A percentile compares a stretch with the other conserved stretches of the same genome.
Evolutionary conservation across 2,329 filamentous ascomycete genomes (phyloP).

Genomic region (Xylariaceae sp.): DNA sequence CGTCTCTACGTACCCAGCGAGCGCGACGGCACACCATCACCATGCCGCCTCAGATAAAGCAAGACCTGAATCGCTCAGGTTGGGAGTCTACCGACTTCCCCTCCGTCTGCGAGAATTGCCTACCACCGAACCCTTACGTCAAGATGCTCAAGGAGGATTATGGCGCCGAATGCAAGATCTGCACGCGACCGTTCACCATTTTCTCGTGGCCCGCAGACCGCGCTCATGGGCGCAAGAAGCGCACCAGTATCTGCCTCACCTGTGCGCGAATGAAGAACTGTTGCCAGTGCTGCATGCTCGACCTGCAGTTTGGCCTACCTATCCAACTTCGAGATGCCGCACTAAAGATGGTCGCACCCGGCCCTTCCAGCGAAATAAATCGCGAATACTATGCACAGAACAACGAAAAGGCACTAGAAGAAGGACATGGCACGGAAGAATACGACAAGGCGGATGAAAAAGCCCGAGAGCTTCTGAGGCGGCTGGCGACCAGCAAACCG

Average conservation of each 20-base stretch:
- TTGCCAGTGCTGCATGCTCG: constrained; percentile 98
- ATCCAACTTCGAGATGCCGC: constrained; percentile 96
- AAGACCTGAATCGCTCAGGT: constrained; percentile 91
- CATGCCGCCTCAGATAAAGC: constrained; percentile 93
- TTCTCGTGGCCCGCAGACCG: constrained; percentile 96
- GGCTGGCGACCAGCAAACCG: constrained; percentile 89
- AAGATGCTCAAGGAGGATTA: constrained; percentile 99
- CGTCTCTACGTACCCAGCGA: constrained; percentile 3
- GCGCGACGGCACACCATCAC: constrained; percentile 21
- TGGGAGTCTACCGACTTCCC: constrained; percentile 95
- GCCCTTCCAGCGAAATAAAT: constrained; percentile 91
- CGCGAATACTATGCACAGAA: constrained; percentile 98
- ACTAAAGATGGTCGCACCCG: constrained; percentile 95
- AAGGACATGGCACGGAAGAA: constrained; percentile 83
- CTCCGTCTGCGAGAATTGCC: constrained; percentile 88
- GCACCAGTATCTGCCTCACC: constrained; percentile 94
- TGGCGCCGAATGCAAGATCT: constrained; percentile 85
- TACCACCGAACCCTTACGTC: constrained; percentile 96
- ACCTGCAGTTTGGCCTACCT: constrained; percentile 92
- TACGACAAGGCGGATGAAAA: constrained; percentile 99
- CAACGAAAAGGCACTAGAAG: constrained; percentile 93
- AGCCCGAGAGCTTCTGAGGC: constrained; percentile 82
- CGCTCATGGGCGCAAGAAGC: constrained; percentile 84
- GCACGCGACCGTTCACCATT: constrained; percentile 93
- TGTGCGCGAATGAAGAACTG: constrained; percentile 98